phyloP scores from a whole-genome alignment of 2,329 filamentous ascomycete genomes.

The Penicillium sp. region DNA sequence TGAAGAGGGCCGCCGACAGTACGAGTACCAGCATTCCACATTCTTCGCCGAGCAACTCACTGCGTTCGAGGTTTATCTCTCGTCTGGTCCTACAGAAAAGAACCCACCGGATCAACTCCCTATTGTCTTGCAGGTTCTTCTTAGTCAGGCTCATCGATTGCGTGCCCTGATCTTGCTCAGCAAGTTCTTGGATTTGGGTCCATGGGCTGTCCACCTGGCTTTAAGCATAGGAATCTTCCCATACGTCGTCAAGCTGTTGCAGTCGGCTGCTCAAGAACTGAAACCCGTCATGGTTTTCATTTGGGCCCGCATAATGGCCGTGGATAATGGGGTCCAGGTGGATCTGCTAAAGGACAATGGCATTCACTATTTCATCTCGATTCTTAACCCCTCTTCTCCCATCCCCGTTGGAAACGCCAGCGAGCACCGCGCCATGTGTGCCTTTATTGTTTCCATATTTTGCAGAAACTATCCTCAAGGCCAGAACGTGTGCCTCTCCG shows the following conservation, averaged over 20 bases:
- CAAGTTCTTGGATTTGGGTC: constrained; percentile 91
- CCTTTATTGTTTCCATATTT: constrained; percentile 95
- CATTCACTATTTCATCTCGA: constrained; percentile 94
- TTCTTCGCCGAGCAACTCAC: constrained; percentile 98
- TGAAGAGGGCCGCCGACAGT: constrained; percentile 75
- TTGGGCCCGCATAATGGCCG: constrained; percentile 93
- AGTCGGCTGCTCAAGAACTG: constrained; percentile 91
- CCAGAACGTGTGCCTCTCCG: constrained; percentile 87
- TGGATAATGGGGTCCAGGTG: constrained; percentile 90
- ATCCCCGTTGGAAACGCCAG: constrained; percentile 86
- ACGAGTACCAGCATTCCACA: constrained; percentile 90
- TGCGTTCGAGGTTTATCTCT: constrained; percentile 94
- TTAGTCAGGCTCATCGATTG: constrained; percentile 93
- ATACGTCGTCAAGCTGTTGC: constrained; percentile 94
- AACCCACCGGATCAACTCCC: constrained; percentile 93
- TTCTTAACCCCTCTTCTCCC: constrained; percentile 81
- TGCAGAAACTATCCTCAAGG: constrained; percentile 94
- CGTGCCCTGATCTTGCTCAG: constrained; percentile 89
- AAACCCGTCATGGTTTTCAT: constrained; percentile 99
- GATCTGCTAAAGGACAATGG: constrained; percentile 97
- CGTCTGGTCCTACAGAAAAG: constrained; percentile 79
- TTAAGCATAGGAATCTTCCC: constrained; percentile 98
- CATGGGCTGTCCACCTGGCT: constrained; percentile 98
- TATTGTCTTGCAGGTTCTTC: constrained; percentile 91
- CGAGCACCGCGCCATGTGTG: constrained; percentile 98